phyloP scores from a whole-genome alignment of 148 eudicot species.

The Rhododendron griersonianum region DNA sequence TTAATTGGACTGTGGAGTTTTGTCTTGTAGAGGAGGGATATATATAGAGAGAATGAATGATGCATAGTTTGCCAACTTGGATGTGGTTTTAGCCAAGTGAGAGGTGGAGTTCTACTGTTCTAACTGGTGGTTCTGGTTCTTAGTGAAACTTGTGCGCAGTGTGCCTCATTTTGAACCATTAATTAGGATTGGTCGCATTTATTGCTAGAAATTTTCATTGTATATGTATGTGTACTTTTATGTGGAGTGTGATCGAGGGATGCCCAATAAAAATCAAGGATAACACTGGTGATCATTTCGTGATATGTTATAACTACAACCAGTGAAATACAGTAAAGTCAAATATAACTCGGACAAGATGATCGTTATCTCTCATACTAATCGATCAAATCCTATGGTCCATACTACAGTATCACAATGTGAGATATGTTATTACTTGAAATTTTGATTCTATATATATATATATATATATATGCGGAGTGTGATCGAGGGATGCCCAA shows the following conservation, averaged over 20 bases:
- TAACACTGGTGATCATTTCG: background rate
- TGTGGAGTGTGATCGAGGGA: background rate
- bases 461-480: no score
- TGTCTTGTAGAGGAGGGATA: background rate
- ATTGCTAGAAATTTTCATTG: background rate
- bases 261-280: background rate
- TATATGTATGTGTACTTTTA: background rate
- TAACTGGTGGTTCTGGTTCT: constrained; percentile 20
- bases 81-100: constrained; percentile 49
- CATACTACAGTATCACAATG: background rate
- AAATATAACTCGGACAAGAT: background rate
- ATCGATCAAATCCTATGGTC: background rate
- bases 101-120: constrained; percentile 11
- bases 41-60: constrained; percentile 58
- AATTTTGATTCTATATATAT: background rate
- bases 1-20: background rate
- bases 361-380: background rate
- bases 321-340: background rate
- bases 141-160: constrained; percentile 22
- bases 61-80: constrained; percentile 47
- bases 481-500: background rate
- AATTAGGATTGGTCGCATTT: constrained; percentile 16
- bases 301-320: background rate
- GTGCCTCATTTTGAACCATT: constrained; percentile 7
- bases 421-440: background rate